Conservation (phyloP, 495 filamentous ascomycete genomes). For the Aspergillus sclerotioniger region DNA sequence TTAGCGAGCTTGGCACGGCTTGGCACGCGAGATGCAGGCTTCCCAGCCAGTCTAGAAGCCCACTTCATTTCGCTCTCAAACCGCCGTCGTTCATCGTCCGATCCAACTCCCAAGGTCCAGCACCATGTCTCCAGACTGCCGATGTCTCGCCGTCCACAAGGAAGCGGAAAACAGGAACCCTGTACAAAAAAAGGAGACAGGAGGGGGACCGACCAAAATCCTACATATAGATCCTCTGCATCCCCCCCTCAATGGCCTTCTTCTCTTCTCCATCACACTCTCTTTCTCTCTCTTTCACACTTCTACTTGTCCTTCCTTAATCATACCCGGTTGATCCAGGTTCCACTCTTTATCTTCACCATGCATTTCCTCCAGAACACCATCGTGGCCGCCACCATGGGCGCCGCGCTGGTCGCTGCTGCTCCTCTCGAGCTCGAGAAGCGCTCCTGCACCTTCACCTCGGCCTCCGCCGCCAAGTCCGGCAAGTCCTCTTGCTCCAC, state of each 20-base stretch:
- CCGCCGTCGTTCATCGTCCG: not conserved
- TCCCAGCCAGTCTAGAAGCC: not conserved
- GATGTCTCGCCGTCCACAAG: not conserved
- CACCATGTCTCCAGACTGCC: not conserved
- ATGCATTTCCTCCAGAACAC: slow-evolving; percentile 12
- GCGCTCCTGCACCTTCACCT: slow-evolving; percentile 6
- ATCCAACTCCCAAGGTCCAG: not conserved
- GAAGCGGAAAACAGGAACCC: not conserved
- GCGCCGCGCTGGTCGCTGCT: slow-evolving; percentile 5
- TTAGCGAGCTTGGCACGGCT: not conserved
- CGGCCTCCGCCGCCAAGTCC: not conserved
- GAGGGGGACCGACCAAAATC: not conserved
- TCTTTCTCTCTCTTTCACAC: not conserved
- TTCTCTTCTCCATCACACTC: not conserved
- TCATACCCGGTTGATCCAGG: not conserved
- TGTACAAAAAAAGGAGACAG: not conserved
- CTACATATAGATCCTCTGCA: not conserved
- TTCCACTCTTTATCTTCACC: not conserved
- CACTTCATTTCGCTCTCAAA: not conserved
- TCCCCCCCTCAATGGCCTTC: not conserved
- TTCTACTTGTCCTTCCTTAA: not conserved
- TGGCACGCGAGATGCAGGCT: not conserved
- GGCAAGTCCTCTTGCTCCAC: slow-evolving; percentile 49
- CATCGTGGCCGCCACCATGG: slow-evolving; percentile 6
- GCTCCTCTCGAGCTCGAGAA: not conserved